phyloP scores from a whole-genome alignment of 2,329 filamentous ascomycete genomes.

The Colletotrichum sansevieriae region DNA sequence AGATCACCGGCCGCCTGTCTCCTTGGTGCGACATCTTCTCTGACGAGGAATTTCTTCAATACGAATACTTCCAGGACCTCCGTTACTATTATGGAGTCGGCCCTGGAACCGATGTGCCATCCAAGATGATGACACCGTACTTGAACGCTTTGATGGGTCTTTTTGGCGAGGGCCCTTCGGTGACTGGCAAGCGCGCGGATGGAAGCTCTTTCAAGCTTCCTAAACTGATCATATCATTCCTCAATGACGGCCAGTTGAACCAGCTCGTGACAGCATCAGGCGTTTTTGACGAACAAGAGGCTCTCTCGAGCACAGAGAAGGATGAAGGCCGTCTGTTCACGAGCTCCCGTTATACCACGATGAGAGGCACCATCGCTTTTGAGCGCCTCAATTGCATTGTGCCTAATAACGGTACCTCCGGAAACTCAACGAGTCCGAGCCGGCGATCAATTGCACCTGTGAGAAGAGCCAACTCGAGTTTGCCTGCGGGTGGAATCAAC shows the following conservation, averaged over 20 bases:
- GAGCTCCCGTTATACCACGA: slow-evolving; percentile 69
- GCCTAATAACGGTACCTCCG: slow-evolving; percentile 29
- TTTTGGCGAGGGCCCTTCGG: slow-evolving; percentile 64
- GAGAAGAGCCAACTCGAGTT: background rate
- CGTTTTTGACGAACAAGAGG: slow-evolving; percentile 69
- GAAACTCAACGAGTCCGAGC: slow-evolving; percentile 17
- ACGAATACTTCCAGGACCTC: slow-evolving; percentile 77
- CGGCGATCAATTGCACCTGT: background rate
- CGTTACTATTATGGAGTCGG: slow-evolving; percentile 77
- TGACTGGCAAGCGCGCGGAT: slow-evolving; percentile 60
- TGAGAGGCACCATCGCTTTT: slow-evolving; percentile 75
- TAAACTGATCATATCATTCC: slow-evolving; percentile 70
- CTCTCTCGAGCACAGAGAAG: slow-evolving; percentile 61
- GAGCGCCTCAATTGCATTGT: slow-evolving; percentile 69
- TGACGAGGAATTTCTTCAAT: slow-evolving; percentile 70
- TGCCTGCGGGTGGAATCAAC: slow-evolving; percentile 25
- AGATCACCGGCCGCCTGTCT: slow-evolving; percentile 72
- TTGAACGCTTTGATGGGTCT: slow-evolving; percentile 66
- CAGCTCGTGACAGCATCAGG: slow-evolving; percentile 71
- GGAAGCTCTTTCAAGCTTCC: slow-evolving; percentile 64
- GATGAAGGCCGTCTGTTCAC: slow-evolving; percentile 64
- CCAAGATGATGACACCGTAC: slow-evolving; percentile 72
- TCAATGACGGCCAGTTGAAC: slow-evolving; percentile 76
- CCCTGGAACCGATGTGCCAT: slow-evolving; percentile 65
- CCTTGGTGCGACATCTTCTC: slow-evolving; percentile 75